Evolutionary conservation across 495 filamentous ascomycete genomes (phyloP).

Genomic region (Penicillium egyptiacum): DNA sequence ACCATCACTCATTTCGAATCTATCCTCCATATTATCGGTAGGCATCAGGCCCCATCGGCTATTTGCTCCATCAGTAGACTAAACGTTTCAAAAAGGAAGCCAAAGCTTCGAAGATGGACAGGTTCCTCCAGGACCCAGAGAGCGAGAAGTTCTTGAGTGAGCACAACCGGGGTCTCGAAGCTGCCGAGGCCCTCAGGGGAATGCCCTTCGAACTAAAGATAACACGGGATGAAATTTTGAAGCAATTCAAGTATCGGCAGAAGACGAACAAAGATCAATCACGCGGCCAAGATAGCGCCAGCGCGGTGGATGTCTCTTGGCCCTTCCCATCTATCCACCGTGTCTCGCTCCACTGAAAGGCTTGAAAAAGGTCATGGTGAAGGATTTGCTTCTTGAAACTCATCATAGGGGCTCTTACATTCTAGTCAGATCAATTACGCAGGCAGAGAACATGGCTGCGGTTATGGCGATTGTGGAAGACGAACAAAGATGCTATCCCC

Average conservation of each 20-base stretch:
- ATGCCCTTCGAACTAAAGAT: neutral
- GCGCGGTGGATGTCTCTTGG: neutral
- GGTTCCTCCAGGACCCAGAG: neutral
- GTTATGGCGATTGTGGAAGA: slow-evolving; percentile 50
- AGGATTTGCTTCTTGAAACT: slow-evolving; percentile 44
- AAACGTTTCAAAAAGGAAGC: neutral
- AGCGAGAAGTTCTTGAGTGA: neutral
- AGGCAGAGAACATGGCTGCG: slow-evolving; percentile 38
- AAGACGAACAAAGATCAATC: neutral
- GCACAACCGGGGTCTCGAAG: neutral
- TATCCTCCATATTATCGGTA: neutral
- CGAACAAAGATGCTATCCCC: slow-evolving; percentile 42
- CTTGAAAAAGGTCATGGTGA: slow-evolving; percentile 23
- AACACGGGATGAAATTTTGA: neutral
- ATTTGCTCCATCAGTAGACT: neutral
- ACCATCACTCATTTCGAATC: neutral
- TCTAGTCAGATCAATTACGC: slow-evolving; percentile 41
- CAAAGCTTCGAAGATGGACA: neutral
- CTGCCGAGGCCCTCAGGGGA: neutral
- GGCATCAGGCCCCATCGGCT: neutral
- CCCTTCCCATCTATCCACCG: slow-evolving; percentile 3
- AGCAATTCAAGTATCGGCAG: neutral
- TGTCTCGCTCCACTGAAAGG: slow-evolving; percentile 15
- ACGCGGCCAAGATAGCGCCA: neutral
- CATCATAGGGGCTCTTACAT: slow-evolving; percentile 49